Evolutionary conservation across 2,329 filamentous ascomycete species (phyloP).

Genomic region (Penicillium sp.): DNA sequence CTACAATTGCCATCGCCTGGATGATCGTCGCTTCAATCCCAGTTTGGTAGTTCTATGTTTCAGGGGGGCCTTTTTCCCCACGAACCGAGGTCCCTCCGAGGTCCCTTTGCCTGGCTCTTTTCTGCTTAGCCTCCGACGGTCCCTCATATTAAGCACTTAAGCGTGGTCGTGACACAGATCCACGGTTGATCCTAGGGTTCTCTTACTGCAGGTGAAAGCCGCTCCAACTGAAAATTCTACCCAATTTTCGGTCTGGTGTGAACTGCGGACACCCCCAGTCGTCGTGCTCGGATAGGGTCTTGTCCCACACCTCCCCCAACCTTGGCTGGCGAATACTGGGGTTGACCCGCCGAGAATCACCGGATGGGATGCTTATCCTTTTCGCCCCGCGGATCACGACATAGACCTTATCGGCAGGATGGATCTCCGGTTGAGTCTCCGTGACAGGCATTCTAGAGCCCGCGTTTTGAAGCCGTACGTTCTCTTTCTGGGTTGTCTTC

Average conservation of each 20-base stretch:
- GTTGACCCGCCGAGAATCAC: not conserved
- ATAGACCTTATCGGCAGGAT: constrained; percentile 26
- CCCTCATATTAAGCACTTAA: constrained; percentile 6
- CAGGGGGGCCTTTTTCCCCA: not conserved
- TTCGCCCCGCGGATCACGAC: constrained; percentile 24
- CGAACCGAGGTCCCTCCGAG: constrained; percentile 20
- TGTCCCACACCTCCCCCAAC: not conserved
- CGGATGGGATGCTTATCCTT: constrained; percentile 20
- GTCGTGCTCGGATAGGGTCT: not conserved
- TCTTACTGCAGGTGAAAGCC: constrained; percentile 13
- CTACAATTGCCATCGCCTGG: not conserved
- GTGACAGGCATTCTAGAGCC: constrained; percentile 20
- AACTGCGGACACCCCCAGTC: not conserved
- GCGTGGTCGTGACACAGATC: constrained; percentile 24
- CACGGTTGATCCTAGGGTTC: constrained; percentile 25
- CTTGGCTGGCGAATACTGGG: not conserved
- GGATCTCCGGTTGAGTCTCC: constrained; percentile 24
- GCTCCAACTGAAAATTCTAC: constrained; percentile 19
- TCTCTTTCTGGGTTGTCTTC: not conserved
- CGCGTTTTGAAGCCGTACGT: constrained; percentile 37
- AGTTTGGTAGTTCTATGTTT: not conserved
- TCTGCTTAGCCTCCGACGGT: not conserved
- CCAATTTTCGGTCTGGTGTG: constrained; percentile 14
- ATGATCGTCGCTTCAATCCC: constrained; percentile 13
- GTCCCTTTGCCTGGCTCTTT: not conserved